Conservation (phyloP, 139 green algal species). For the Picocystis salinarum region DNA sequence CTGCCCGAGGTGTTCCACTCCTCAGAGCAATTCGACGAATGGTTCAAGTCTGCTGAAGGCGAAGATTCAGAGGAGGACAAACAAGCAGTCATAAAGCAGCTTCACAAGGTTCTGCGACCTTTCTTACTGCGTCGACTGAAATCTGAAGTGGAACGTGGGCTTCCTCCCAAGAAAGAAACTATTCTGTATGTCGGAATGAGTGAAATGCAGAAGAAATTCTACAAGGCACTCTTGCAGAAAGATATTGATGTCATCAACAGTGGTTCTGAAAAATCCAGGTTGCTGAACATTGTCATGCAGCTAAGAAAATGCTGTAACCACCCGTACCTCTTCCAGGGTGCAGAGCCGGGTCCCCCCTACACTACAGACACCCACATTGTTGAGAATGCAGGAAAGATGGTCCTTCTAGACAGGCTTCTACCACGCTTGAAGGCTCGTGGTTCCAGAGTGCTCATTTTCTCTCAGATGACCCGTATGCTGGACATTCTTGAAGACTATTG, state of each 20-base stretch:
- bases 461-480: conserved; percentile 87
- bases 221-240: conserved; percentile 84
- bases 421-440: conserved; percentile 51
- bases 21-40: conserved; percentile 93
- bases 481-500: conserved; percentile 95
- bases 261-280: conserved; percentile 57
- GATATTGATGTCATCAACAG: conserved; percentile 55
- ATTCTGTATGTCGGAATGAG: conserved; percentile 97
- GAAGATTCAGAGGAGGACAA: conserved; percentile 47
- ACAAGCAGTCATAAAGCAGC: conserved; percentile 66
- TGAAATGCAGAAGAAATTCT: conserved; percentile 77
- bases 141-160: conserved; percentile 82
- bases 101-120: conserved; percentile 58
- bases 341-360: conserved; percentile 84
- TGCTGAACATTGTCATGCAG: conserved; percentile 99
- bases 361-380: conserved; percentile 72
- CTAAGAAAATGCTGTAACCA: conserved; percentile 98
- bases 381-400: conserved; percentile 71
- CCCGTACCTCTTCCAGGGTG: conserved; percentile 76
- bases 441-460: conserved; percentile 80
- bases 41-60: conserved; percentile 55
- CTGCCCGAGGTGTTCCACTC: conserved; percentile 85
- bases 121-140: conserved; percentile 96
- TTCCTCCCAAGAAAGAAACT: conserved; percentile 97
- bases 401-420: conserved; percentile 78